These are phyloP conservation scores for Bacidia rubella DNA, from an alignment of 495 filamentous ascomycete genomes.

Conservation along the genomic window DNA sequence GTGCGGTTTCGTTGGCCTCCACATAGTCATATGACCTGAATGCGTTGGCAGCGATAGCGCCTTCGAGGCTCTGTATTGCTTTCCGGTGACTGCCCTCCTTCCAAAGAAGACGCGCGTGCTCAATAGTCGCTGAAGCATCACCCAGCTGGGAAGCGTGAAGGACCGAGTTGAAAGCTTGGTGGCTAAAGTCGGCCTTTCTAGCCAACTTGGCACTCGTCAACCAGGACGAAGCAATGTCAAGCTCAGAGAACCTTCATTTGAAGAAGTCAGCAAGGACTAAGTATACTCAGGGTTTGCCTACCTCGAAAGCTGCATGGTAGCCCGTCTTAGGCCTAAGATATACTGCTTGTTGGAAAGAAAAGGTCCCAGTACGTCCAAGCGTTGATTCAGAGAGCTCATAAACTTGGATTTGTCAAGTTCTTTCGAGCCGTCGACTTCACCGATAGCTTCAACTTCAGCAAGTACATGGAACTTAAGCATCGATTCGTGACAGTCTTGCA, in stretches of 20 bases:
- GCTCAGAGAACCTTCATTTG: slow-evolving; percentile 38
- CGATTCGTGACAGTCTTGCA: slow-evolving; percentile 67
- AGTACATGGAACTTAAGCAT: slow-evolving; percentile 78
- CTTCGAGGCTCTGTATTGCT: slow-evolving; percentile 79
- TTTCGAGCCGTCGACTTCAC: slow-evolving; percentile 30
- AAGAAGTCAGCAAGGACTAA: slow-evolving; percentile 3
- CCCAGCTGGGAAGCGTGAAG: slow-evolving; percentile 76
- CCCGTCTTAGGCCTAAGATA: slow-evolving; percentile 72
- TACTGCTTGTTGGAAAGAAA: slow-evolving; percentile 89
- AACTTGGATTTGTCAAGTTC: slow-evolving; percentile 30
- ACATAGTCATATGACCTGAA: slow-evolving; percentile 41
- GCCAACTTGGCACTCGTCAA: slow-evolving; percentile 73
- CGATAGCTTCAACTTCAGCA: slow-evolving; percentile 74
- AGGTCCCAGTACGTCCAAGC: slow-evolving; percentile 72
- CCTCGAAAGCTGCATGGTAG: slow-evolving; percentile 65
- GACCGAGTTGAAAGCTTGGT: slow-evolving; percentile 85
- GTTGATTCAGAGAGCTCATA: slow-evolving; percentile 49
- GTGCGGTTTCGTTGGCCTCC: slow-evolving; percentile 22
- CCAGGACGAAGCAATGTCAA: slow-evolving; percentile 73
- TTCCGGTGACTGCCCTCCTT: slow-evolving; percentile 87
- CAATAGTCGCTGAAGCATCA: slow-evolving; percentile 73
- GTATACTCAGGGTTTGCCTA: slow-evolving; percentile 26
- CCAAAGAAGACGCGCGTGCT: slow-evolving; percentile 89
- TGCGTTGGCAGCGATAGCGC: slow-evolving; percentile 64
- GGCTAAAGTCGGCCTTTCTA: slow-evolving; percentile 65